Evolutionary conservation across 2,329 filamentous ascomycete species (phyloP).

Genomic region (Raffaelea arxii): DNA sequence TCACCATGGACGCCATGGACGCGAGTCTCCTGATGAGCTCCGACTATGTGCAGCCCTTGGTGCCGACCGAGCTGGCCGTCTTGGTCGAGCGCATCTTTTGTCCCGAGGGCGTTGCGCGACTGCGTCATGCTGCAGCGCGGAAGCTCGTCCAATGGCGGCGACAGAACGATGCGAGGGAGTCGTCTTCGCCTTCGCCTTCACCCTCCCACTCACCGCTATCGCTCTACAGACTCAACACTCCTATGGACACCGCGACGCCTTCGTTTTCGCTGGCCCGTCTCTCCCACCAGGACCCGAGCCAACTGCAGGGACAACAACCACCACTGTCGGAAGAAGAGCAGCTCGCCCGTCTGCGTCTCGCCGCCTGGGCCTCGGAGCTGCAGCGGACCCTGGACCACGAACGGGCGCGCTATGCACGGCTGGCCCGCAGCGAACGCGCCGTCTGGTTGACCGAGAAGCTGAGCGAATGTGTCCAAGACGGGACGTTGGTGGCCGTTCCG

Average conservation of each 20-base stretch:
- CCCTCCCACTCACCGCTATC: conserved; percentile 16
- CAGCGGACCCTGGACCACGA: conserved; percentile 68
- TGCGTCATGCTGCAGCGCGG: conserved; percentile 72
- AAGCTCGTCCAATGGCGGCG: conserved; percentile 67
- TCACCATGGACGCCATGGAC: conserved; percentile 89
- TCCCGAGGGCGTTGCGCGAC: conserved; percentile 65
- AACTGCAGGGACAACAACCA: no score
- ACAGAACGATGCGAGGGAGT: conserved; percentile 15
- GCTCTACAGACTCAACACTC: conserved; percentile 6
- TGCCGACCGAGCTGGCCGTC: conserved; percentile 60
- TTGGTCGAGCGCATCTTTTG: conserved; percentile 72
- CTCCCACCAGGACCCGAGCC: conserved; percentile 32
- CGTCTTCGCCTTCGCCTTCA: no score
- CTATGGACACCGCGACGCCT: conserved; percentile 14
- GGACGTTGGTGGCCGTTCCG: conserved; percentile 43
- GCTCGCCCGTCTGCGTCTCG: conserved; percentile 49
- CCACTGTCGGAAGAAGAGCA: conserved; percentile 24
- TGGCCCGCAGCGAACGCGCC: conserved; percentile 53
- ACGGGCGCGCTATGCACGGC: conserved; percentile 54
- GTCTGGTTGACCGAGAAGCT: conserved; percentile 60
- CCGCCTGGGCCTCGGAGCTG: conserved; percentile 73
- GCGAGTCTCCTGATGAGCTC: conserved; percentile 89
- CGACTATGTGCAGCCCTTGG: conserved; percentile 74
- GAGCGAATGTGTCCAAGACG: conserved; percentile 57
- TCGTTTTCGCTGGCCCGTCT: conserved; percentile 53